These are phyloP conservation scores for Microdochium bolleyi DNA, from an alignment of 2,329 filamentous ascomycete genomes.

Conservation along the genomic window DNA sequence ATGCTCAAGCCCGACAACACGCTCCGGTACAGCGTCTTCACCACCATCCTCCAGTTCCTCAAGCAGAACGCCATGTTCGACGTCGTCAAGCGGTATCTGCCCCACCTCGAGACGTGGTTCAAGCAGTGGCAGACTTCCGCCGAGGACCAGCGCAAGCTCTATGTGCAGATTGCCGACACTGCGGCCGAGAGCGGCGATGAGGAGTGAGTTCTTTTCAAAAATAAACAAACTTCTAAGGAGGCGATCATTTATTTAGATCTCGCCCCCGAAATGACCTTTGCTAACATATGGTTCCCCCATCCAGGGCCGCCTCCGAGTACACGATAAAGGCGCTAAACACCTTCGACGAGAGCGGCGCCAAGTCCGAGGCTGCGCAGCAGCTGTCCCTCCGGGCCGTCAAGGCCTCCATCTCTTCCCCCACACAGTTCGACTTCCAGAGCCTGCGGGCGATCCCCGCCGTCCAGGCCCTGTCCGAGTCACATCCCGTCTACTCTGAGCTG, in stretches of 20 bases:
- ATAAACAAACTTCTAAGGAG: no score
- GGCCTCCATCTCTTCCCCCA: constrained; percentile 42
- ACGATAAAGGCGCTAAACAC: constrained; percentile 54
- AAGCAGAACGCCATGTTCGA: constrained; percentile 72
- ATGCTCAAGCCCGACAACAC: constrained; percentile 70
- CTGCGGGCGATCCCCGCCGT: constrained; percentile 75
- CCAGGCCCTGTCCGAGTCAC: constrained; percentile 77
- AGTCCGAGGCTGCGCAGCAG: constrained; percentile 52
- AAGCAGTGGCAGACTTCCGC: constrained; percentile 73
- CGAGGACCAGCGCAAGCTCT: constrained; percentile 79
- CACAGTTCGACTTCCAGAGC: constrained; percentile 67
- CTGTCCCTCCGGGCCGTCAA: constrained; percentile 50
- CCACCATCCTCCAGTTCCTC: constrained; percentile 80
- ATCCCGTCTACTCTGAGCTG: constrained; percentile 80
- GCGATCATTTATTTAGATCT: no score
- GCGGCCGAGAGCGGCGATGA: constrained; percentile 72
- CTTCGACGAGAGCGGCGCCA: constrained; percentile 49
- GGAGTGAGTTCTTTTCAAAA: constrained; percentile 45
- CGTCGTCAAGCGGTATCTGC: constrained; percentile 72
- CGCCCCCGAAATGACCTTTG: neutral
- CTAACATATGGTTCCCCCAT: neutral
- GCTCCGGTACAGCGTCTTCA: constrained; percentile 82
- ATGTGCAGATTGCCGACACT: constrained; percentile 72
- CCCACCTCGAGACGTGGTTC: constrained; percentile 77
- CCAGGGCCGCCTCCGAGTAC: constrained; percentile 58